Evolutionary conservation across 176 grass and related monocot species (phyloP).

Genomic region (Zoysia pacifica): DNA sequence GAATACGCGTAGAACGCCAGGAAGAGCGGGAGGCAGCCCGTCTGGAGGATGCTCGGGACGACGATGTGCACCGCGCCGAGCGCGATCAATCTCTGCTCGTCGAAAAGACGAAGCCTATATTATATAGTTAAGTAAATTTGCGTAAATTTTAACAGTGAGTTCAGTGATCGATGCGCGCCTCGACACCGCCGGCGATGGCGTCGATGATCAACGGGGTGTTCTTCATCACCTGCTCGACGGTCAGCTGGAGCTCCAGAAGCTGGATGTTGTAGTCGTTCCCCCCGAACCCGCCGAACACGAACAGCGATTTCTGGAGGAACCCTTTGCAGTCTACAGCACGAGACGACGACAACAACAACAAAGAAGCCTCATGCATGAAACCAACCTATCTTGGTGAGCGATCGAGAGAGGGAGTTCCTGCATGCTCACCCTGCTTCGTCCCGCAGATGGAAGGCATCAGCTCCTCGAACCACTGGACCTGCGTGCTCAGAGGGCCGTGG

Average conservation of each 20-base stretch:
- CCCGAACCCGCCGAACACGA: slow-evolving; percentile 52
- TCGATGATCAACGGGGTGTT: slow-evolving; percentile 28
- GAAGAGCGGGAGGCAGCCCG: slow-evolving; percentile 49
- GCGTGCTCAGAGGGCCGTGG: slow-evolving; percentile 38
- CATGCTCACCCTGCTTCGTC: slow-evolving; percentile 20
- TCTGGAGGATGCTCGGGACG: slow-evolving; percentile 40
- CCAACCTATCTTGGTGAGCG: no score
- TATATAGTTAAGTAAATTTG: no score
- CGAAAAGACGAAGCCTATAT: no score
- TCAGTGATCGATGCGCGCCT: slow-evolving; percentile 16
- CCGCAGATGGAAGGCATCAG: slow-evolving; percentile 51
- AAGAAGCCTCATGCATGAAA: no score
- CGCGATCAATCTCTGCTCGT: background rate
- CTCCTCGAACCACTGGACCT: slow-evolving; percentile 48
- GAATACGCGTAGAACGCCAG: slow-evolving; percentile 8
- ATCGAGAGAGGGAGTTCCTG: no score
- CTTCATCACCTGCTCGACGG: slow-evolving; percentile 6
- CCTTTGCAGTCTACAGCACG: slow-evolving; percentile 39
- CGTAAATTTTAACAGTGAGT: no score
- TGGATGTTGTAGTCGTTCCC: slow-evolving; percentile 57
- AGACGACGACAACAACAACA: no score
- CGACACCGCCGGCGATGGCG: slow-evolving; percentile 34
- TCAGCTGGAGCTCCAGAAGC: slow-evolving; percentile 25
- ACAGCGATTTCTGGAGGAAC: slow-evolving; percentile 37
- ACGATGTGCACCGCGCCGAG: slow-evolving; percentile 45